Evolutionary conservation across 768 basidiomycete genomes (phyloP), one percentile per base, ranked within the genome.

Genomic region (Tricholoma sp.): DNA sequence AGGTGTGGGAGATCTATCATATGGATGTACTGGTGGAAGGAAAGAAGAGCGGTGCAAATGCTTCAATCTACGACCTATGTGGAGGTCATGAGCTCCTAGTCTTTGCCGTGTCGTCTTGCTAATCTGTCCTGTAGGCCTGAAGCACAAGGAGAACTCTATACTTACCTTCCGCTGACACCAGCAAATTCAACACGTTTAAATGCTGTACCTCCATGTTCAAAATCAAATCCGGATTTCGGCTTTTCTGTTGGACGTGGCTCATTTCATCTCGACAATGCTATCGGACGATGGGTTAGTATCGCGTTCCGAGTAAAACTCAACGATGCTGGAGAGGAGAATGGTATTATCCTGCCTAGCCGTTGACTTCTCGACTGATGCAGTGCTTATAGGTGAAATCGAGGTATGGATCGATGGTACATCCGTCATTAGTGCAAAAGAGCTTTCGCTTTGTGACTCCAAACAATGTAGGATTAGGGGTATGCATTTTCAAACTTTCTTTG

Each of bases 401-500:
- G 60, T 90, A 0, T 86, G 76, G 73, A 73, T 88, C 7, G 80
- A 91, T 59, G 89, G 87, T 0, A 59, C 66, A 9, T 77, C 76
- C 1, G 83, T 84, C 3, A 80, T 90, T 7, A 63, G 60, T n/a
- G 72, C 79, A 1, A 63, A 65, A 1, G 80, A 80, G 0, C 66
- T 92, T 1, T 67, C 72, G 4, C 64, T 89, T 4, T 76, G 84
- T 10, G 63, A 69, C 3, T 64, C 69, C n/a, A 66, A 61, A 6
- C 74, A 72, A 1, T 74, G 76, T 1, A 74, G 70, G 52, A 80
- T 91, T 53, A 82, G 82, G 55, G 89, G 89, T 7, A 80, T 86
- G 66, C 87, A 88, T 66, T 81, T 87, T 51, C 82, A 89, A 68
- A 89, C 88, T 0, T 91, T 90, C 74, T 91, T 91, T 59, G 88